Evolutionary conservation across 495 filamentous ascomycete species (phyloP), one percentile per base, ranked within the genome.

Genomic region (Penicillium malachiteum): DNA sequence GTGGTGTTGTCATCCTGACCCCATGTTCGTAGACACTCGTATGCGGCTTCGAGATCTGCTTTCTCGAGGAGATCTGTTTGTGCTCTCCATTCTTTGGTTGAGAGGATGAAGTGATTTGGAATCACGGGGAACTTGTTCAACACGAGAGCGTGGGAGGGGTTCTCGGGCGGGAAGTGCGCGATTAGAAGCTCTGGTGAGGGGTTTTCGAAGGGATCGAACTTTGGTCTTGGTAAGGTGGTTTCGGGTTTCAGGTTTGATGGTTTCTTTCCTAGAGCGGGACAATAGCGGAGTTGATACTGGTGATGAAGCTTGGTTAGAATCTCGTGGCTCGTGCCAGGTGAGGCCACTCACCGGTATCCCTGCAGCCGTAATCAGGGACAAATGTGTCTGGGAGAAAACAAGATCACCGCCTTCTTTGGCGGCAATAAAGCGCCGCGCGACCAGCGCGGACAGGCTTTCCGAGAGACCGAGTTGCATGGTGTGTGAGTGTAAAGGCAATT

Each of bases 41-140:
- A 87, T 18, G 87, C 79, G 10, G 81, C 83, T 11, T 74, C 81
- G 43, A 95, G 71, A 66, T 95, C 90, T 8, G 72, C 76, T 26
- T 74, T 63, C 44, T 88, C 85, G 5, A 95, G 73, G 0, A 90
- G 52, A 60, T 89, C 76, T 1, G 86, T 88, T 70, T 93, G 90
- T 3, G 72, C 66, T 57, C 86, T 82, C 75, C 87, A 85, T 17
- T 67, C 70, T 46, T 65, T 82, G 1, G 90, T 95, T 0, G 85
- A 81, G 47, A 95, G 78, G 55, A 95, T 90, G 71, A 89, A 91
- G 68, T 95, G 90, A 47, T 89, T 80, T 0, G 82, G 81, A 32
- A 92, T 89, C 16, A 95, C 79, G 14, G 90, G 87, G 64, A 84
- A 95, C 66, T 92, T 93, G 73, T 93, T 93, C 45, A 95, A 73